Base-by-base conservation (phyloP, 1,139 yeast genomes). In the Eremothecium coryli region DNA sequence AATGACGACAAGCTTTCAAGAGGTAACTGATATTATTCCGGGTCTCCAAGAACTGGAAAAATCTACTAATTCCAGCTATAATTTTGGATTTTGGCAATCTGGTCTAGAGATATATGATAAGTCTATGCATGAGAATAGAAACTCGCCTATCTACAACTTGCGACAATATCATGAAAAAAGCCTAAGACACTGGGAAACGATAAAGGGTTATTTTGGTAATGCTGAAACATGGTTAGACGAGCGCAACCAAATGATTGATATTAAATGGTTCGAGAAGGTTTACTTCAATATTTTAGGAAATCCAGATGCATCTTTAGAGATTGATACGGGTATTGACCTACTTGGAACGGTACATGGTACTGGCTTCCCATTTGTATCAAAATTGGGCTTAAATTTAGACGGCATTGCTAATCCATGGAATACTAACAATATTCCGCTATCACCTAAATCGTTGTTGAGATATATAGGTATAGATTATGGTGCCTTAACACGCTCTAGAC, bases 361-460 rank as follows among this genome's bases (percentile, higher is more conserved):
- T 11, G 76, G 74, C 2, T 71, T 72, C 44, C 66, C 71, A 1
- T 49, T 56, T 7, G 40, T 52, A 11, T 53, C 38, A 10, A 30
- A 48, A 31, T 35, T 34, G n/a, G 31, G 35, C 11, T 22, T 31
- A 2, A 33, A 41, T 23, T 43, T 50, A 6, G 25, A 32, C 1
- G 23, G 26, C 6, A 8, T 37, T 2, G 47, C 56, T 0, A 46
- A 54, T 32, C 77, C 81, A 0, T 85, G 94, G 93, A 81, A 81
- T 49, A 58, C 82, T 35, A 73, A 76, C 42, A 78, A 80, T 46
- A 41, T 84, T 11, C 76, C 93, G 0, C 55, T 70, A 4, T 60
- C 67, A 32, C 73, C 75, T 11, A 64, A 72, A 32, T 76, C 86
- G 1, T 49, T 80, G 7, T 52, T 71, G 23, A 58, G 64, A 35